These are phyloP conservation scores for Asterionellopsis glacialis DNA, from an alignment of 108 stramenopile species.

Conservation along the genomic window DNA sequence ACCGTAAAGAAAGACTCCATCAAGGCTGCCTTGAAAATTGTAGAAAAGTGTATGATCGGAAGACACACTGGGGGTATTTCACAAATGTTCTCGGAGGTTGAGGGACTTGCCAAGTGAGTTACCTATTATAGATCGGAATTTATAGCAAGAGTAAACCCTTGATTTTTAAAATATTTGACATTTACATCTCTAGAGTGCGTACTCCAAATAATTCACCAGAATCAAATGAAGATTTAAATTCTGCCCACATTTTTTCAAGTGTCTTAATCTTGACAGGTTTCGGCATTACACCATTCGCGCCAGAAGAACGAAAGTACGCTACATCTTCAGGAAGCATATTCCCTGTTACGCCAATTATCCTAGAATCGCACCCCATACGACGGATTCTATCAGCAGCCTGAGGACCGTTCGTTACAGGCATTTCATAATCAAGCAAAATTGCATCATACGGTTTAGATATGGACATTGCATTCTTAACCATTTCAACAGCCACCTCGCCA, in stretches of 20 bases:
- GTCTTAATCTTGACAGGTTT: conserved; percentile 28
- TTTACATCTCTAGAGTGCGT: too few relatives aligned
- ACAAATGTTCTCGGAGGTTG: too few relatives aligned
- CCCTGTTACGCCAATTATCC: conserved; percentile 41
- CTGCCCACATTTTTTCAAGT: conserved; percentile 23
- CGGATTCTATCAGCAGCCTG: conserved; percentile 27
- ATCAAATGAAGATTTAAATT: neutral
- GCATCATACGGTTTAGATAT: conserved; percentile 16
- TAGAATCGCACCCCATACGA: conserved; percentile 21
- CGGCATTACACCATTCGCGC: conserved; percentile 32
- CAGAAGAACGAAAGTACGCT: conserved; percentile 22
- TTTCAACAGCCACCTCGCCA: conserved; percentile 29
- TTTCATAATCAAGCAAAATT: conserved; percentile 39
- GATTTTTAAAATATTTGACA: too few relatives aligned
- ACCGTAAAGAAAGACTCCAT: conserved; percentile 47
- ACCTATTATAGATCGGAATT: too few relatives aligned
- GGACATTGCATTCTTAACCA: conserved; percentile 10
- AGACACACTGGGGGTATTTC: conserved; percentile 51
- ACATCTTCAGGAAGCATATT: conserved; percentile 37
- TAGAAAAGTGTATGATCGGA: conserved; percentile 60
- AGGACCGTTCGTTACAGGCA: conserved; percentile 40
- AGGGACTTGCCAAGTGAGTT: too few relatives aligned
- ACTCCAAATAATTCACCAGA: too few relatives aligned
- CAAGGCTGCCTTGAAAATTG: conserved; percentile 57
- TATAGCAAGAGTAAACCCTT: too few relatives aligned